These are phyloP conservation scores for Starmera amethionina DNA, from an alignment of 805 yeast genomes.

Conservation along the genomic window DNA sequence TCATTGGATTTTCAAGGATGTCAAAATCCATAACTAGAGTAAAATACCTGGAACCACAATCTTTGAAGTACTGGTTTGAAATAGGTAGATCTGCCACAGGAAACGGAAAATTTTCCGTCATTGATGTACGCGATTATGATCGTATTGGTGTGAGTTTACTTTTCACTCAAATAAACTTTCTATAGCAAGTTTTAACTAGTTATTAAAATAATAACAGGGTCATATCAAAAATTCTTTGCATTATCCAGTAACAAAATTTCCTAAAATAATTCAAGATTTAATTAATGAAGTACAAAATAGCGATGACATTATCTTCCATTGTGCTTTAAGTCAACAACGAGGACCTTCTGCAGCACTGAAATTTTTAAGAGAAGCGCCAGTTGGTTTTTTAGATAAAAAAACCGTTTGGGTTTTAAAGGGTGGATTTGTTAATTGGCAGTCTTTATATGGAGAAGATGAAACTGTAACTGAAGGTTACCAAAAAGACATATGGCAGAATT, in stretches of 20 bases:
- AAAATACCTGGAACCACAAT: conserved; percentile 34
- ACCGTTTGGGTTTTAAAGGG: conserved; percentile 68
- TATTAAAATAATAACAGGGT: conserved; percentile 26
- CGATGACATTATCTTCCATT: conserved; percentile 71
- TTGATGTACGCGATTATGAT: conserved; percentile 86
- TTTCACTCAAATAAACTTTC: conserved; percentile 8
- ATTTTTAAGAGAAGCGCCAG: conserved; percentile 30
- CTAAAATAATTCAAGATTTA: conserved; percentile 24
- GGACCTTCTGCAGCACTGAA: conserved; percentile 80
- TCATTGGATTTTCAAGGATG: background rate
- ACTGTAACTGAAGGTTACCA: conserved; percentile 52
- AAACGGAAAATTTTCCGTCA: conserved; percentile 37
- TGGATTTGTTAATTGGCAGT: conserved; percentile 84
- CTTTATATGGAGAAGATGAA: conserved; percentile 55
- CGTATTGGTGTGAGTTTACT: conserved; percentile 49
- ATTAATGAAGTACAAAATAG: conserved; percentile 9
- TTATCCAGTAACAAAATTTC: conserved; percentile 37
- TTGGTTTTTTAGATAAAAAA: conserved; percentile 22
- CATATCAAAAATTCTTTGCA: conserved; percentile 49
- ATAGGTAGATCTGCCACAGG: conserved; percentile 25
- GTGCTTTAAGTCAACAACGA: conserved; percentile 83
- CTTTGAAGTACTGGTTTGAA: conserved; percentile 37
- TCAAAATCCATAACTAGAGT: conserved; percentile 30
- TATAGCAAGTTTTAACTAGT: conserved; percentile 4
- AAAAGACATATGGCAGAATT: conserved; percentile 30